phyloP scores from a whole-genome alignment of 768 basidiomycete species.

The Russula sp. region DNA sequence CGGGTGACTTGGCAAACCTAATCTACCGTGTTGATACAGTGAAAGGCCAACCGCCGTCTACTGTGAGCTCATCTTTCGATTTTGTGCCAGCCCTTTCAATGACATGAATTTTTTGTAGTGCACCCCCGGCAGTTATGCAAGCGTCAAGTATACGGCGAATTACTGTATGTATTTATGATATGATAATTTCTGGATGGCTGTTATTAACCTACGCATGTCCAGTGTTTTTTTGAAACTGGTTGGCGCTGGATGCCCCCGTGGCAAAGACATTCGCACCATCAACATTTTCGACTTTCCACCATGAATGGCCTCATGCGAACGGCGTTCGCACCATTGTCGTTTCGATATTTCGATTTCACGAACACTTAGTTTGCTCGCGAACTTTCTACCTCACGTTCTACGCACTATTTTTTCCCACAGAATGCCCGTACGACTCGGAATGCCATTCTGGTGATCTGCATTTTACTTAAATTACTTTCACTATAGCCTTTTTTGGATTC shows the following conservation, averaged over 20 bases:
- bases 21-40: conserved; percentile 24
- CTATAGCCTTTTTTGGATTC: too few species aligned
- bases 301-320: background rate
- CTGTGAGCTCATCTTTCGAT: conserved; percentile 4
- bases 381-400: too few species aligned
- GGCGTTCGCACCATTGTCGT: too few species aligned
- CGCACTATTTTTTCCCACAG: too few species aligned
- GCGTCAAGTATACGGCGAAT: conserved; percentile 22
- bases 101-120: conserved; percentile 14
- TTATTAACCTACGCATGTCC: background rate
- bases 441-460: too few species aligned
- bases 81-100: background rate
- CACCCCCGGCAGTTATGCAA: background rate
- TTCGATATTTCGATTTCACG: too few species aligned
- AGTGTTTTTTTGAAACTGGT: conserved; percentile 6
- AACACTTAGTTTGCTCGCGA: too few species aligned
- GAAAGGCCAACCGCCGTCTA: conserved; percentile 17
- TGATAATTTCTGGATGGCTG: too few species aligned
- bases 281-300: background rate
- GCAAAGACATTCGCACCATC: background rate
- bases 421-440: too few species aligned
- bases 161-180: conserved; percentile 20
- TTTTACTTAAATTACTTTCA: too few species aligned
- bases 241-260: background rate
- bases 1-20: conserved; percentile 5